These are phyloP conservation scores for Talaromyces sp. DNA, from an alignment of 2,329 filamentous ascomycete species.

Conservation along the genomic window DNA sequence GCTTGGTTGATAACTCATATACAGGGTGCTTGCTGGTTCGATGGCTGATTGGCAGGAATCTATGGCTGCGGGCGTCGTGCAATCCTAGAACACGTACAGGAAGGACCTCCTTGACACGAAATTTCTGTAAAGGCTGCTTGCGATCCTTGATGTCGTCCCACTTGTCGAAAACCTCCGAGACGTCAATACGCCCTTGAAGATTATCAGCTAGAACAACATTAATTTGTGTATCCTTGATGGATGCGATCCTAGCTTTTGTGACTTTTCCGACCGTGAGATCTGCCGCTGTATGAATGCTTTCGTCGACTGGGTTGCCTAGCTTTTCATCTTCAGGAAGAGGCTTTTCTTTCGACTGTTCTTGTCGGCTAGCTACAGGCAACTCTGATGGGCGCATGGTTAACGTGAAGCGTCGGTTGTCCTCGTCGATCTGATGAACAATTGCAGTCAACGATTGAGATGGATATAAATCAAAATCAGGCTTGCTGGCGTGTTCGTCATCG, in stretches of 20 bases:
- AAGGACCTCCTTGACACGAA: conserved; percentile 67
- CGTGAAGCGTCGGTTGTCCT: conserved; percentile 65
- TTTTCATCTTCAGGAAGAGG: conserved; percentile 20
- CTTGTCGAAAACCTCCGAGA: conserved; percentile 82
- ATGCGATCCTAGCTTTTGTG: conserved; percentile 73
- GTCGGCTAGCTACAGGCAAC: conserved; percentile 50
- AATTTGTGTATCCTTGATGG: conserved; percentile 84
- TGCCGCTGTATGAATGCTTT: conserved; percentile 59
- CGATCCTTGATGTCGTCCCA: conserved; percentile 83
- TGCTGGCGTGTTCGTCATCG: conserved; percentile 62
- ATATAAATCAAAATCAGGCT: conserved; percentile 73
- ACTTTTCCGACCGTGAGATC: conserved; percentile 71
- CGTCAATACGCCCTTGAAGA: conserved; percentile 86
- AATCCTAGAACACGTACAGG: conserved; percentile 76
- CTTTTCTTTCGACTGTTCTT: conserved; percentile 21
- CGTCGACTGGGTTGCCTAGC: conserved; percentile 61
- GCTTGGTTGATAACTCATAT: conserved; percentile 81
- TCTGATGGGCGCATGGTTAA: conserved; percentile 55
- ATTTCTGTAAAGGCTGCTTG: conserved; percentile 73
- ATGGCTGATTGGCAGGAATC: conserved; percentile 88
- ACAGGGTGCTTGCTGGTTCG: conserved; percentile 72
- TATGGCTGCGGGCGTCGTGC: conserved; percentile 85
- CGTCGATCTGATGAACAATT: conserved; percentile 69
- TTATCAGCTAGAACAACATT: conserved; percentile 87
- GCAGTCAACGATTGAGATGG: conserved; percentile 72